Evolutionary conservation across 306 rosid genomes (phyloP).

Genomic region (Lotus japonicus): DNA sequence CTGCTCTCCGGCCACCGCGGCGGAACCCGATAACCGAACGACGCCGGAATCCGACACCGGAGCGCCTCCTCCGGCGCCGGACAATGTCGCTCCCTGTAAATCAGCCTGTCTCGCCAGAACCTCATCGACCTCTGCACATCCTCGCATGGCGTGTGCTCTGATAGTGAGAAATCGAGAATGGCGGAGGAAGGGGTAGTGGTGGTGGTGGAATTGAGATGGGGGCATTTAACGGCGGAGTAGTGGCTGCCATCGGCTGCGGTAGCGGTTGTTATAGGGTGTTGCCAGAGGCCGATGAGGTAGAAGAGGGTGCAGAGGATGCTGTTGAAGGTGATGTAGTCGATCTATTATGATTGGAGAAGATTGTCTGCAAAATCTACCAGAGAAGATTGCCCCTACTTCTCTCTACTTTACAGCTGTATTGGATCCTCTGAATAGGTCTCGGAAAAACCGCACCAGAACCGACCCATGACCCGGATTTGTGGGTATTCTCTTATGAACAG

Average conservation of each 20-base stretch:
- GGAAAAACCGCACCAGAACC: too few relatives aligned
- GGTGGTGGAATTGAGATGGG: not conserved
- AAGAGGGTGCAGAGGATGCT: slow-evolving; percentile 52
- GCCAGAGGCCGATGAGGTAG: too few relatives aligned
- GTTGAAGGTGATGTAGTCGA: slow-evolving; percentile 31
- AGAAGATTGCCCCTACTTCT: too few relatives aligned
- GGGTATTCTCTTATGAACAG: too few relatives aligned
- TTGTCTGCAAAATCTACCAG: too few relatives aligned
- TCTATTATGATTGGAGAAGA: too few relatives aligned
- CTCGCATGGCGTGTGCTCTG: slow-evolving; percentile 96
- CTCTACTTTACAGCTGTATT: too few relatives aligned
- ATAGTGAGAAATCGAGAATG: slow-evolving; percentile 33
- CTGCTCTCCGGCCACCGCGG: slow-evolving; percentile 88
- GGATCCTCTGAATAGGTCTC: too few relatives aligned
- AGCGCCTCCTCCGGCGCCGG: slow-evolving; percentile 46
- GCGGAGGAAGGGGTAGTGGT: not conserved
- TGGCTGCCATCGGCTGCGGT: not conserved
- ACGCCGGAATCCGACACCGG: slow-evolving; percentile 70
- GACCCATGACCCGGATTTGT: too few relatives aligned
- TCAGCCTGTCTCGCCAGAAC: slow-evolving; percentile 44
- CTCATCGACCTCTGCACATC: slow-evolving; percentile 57
- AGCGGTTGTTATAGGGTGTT: slow-evolving; percentile 28
- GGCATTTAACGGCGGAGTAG: not conserved
- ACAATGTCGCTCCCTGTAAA: slow-evolving; percentile 83
- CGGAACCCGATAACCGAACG: slow-evolving; percentile 55